phyloP scores from a whole-genome alignment of 2,329 filamentous ascomycete genomes.

The Annulohypoxylon truncatum region DNA sequence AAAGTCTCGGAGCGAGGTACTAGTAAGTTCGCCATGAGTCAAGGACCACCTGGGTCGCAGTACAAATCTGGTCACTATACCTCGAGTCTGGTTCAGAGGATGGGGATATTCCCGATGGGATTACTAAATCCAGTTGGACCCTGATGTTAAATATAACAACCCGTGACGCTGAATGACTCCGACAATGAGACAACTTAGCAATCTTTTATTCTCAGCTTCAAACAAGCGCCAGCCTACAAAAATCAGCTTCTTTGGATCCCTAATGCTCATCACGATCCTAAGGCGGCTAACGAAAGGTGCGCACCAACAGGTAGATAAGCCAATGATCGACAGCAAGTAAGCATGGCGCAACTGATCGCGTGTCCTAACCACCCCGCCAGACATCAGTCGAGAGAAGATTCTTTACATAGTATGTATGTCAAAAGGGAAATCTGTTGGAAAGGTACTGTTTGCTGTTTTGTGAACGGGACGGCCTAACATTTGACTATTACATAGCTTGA shows the following conservation, averaged over 20 bases:
- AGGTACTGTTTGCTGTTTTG: conserved; percentile 15
- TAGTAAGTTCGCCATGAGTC: conserved; percentile 19
- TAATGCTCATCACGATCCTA: conserved; percentile 1
- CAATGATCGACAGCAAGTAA: conserved; percentile 20
- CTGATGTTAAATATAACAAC: conserved; percentile 1
- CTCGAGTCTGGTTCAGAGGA: neutral
- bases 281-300: conserved; percentile 11
- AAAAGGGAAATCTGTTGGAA: neutral
- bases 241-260: conserved; percentile 1
- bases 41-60: neutral
- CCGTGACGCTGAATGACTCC: neutral
- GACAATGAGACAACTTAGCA: neutral
- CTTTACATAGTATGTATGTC: neutral
- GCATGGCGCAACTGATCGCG: conserved; percentile 25
- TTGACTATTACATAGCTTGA: neutral
- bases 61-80: conserved; percentile 1
- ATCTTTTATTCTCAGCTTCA: conserved; percentile 11
- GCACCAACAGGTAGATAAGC: conserved; percentile 15
- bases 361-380: conserved; percentile 29
- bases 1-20: conserved; percentile 25
- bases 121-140: neutral
- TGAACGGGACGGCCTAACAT: conserved; percentile 4
- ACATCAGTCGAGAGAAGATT: conserved; percentile 22
- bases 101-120: neutral
- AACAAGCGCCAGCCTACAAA: conserved; percentile 1